These are phyloP conservation scores for Aphanomyces cochlioides DNA, from an alignment of 352 stramenopile species.

Conservation along the genomic window DNA sequence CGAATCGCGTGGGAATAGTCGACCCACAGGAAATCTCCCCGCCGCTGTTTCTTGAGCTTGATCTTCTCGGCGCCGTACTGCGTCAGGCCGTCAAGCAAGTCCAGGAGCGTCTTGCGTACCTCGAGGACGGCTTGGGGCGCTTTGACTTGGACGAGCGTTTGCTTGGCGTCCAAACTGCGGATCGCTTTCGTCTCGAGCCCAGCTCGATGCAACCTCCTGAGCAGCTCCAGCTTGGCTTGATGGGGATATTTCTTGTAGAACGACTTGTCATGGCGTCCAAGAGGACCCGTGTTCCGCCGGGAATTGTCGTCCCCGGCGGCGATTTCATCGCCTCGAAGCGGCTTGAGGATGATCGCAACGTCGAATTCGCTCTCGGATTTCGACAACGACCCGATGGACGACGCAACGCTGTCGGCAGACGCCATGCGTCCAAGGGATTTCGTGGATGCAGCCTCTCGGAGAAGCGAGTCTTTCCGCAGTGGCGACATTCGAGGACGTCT, in stretches of 20 bases:
- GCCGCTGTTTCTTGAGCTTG: slow-evolving; percentile 55
- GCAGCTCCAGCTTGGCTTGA: slow-evolving; percentile 33
- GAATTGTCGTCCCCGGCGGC: not conserved
- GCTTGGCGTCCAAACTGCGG: slow-evolving; percentile 64
- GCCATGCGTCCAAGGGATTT: too few species aligned
- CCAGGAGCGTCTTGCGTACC: not conserved
- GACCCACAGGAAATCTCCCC: slow-evolving; percentile 77
- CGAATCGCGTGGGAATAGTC: slow-evolving; percentile 66
- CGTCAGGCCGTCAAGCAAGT: not conserved
- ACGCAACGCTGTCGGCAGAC: not conserved
- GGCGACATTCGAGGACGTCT: too few species aligned
- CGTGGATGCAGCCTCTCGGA: not conserved
- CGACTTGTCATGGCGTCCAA: slow-evolving; percentile 4
- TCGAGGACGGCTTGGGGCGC: slow-evolving; percentile 63
- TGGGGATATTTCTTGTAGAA: slow-evolving; percentile 33
- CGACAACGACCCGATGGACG: slow-evolving; percentile 15
- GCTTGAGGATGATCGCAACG: slow-evolving; percentile 79
- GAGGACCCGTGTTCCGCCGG: not conserved
- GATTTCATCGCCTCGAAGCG: slow-evolving; percentile 58
- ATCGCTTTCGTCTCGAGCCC: slow-evolving; percentile 70
- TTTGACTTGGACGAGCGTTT: slow-evolving; percentile 75
- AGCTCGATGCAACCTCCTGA: slow-evolving; percentile 53
- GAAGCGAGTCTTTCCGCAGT: not conserved
- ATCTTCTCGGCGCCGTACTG: slow-evolving; percentile 58
- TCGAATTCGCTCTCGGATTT: slow-evolving; percentile 67